These are phyloP conservation scores for Monosporozyma unispora DNA, from an alignment of 805 yeast species.

Conservation along the genomic window DNA sequence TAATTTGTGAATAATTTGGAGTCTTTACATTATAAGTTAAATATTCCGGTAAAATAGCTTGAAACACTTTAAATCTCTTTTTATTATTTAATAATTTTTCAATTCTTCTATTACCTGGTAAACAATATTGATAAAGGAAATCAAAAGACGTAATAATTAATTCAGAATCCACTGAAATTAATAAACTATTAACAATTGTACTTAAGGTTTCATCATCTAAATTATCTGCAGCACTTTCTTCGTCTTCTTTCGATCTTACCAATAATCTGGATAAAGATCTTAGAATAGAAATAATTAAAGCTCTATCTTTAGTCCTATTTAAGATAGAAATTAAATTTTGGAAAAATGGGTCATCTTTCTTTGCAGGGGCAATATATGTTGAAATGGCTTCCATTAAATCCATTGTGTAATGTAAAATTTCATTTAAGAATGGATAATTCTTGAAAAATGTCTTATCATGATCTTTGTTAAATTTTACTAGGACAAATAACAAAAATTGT, in stretches of 20 bases:
- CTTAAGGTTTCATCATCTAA: conserved; percentile 41
- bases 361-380: conserved; percentile 70
- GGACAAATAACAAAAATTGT: conserved; percentile 33
- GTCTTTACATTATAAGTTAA: conserved; percentile 40
- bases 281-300: conserved; percentile 56
- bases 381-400: conserved; percentile 81
- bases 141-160: conserved; percentile 65
- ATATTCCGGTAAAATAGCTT: conserved; percentile 54
- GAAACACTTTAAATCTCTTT: conserved; percentile 42
- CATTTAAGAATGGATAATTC: conserved; percentile 38
- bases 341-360: conserved; percentile 57
- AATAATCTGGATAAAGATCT: conserved; percentile 74
- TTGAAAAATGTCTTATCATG: conserved; percentile 13
- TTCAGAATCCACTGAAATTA: conserved; percentile 54
- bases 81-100: conserved; percentile 41
- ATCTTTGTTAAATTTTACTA: conserved; percentile 14
- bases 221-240: conserved; percentile 43
- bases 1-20: conserved; percentile 26
- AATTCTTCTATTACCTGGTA: conserved; percentile 53
- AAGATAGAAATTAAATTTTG: conserved; percentile 44
- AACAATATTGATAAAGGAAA: conserved; percentile 69
- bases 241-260: conserved; percentile 44
- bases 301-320: conserved; percentile 51
- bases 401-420: conserved; percentile 54
- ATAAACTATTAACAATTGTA: conserved; percentile 46